phyloP scores from a whole-genome alignment of 1,139 yeast species.

The Pichia kudriavzevii region DNA sequence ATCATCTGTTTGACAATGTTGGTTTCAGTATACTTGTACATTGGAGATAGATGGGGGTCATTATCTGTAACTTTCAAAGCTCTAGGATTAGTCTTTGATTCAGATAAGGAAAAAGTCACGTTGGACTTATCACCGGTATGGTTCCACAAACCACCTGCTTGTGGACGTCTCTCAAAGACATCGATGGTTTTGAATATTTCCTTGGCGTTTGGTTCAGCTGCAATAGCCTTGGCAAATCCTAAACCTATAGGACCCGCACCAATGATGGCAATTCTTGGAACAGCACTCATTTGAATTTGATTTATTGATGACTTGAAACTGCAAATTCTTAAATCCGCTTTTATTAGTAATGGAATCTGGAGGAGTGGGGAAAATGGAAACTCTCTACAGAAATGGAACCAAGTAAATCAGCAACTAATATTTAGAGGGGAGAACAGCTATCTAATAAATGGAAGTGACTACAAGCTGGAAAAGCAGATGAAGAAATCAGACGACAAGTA shows the following conservation, averaged over 20 bases:
- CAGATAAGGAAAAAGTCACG: slow-evolving; percentile 12
- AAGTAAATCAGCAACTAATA: too few species aligned
- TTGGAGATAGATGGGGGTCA: slow-evolving; percentile 34
- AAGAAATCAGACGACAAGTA: too few species aligned
- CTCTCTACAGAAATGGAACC: too few species aligned
- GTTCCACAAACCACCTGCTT: slow-evolving; percentile 44
- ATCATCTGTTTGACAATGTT: slow-evolving; percentile 37
- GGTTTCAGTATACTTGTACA: slow-evolving; percentile 43
- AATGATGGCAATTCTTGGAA: slow-evolving; percentile 32
- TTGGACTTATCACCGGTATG: slow-evolving; percentile 29
- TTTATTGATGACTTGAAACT: background rate
- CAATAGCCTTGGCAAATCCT: slow-evolving; percentile 42
- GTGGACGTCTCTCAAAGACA: slow-evolving; percentile 36
- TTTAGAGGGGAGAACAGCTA: too few species aligned
- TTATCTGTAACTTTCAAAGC: slow-evolving; percentile 29
- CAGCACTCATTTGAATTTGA: too few species aligned
- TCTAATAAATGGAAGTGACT: too few species aligned
- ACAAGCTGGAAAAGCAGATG: too few species aligned
- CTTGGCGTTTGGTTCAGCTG: slow-evolving; percentile 32
- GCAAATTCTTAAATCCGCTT: too few species aligned
- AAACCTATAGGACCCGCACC: slow-evolving; percentile 50
- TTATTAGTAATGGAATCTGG: too few species aligned
- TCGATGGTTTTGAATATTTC: slow-evolving; percentile 31
- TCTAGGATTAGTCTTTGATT: slow-evolving; percentile 12
- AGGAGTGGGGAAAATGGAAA: too few species aligned